Evolutionary conservation across 1,284 basidiomycete genomes (phyloP), one percentile per base, ranked within the genome.

Genomic region (Cutaneotrichosporon cyanovorans): DNA sequence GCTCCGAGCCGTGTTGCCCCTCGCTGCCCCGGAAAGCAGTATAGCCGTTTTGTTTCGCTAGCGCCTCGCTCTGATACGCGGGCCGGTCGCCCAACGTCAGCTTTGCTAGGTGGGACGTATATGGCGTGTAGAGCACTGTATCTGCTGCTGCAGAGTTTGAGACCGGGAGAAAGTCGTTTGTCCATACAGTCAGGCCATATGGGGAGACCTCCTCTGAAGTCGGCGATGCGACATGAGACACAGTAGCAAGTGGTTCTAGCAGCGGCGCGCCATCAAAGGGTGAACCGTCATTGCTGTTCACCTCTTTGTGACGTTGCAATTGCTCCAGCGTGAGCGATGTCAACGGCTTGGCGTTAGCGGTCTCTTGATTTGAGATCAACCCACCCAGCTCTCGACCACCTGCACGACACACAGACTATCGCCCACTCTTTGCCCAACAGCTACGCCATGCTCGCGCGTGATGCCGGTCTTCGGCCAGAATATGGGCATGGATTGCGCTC

Each of bases 391-490:
- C 14, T 59, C 48, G 2, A 64, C 55, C 15, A 63, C 53, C 1
- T 42, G 51, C 3, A 60, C 50, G 10, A 64, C 60, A 36, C 56
- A 51, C 1, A 62, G 14, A 2, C 40, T 44, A 23, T 57, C 57
- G 20, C 46, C 37, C 10, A 53, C 11, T 11, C 45, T 40, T 60
- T 63, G 65, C 1, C 66, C 66, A 0, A 66, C 52, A 0, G 60
- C 58, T 0, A 36, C 21, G 9, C 66, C 64, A 5, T 31, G 11
- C 7, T 18, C 14, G 3, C 20, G 23, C 5, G 9, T 14, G 2
- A 61, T 18, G 0, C 59, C 53, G 2, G 33, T 40, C 5, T 28
- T 58, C 0, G 66, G 64, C 66, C 66, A 68, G 48, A 62, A 61
- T 4, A 68, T 51, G 23, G 44, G 51, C 56, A 58, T 57, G n/a